Conservation (phyloP, 768 basidiomycete species). For the Rhodotorula babjevae region DNA sequence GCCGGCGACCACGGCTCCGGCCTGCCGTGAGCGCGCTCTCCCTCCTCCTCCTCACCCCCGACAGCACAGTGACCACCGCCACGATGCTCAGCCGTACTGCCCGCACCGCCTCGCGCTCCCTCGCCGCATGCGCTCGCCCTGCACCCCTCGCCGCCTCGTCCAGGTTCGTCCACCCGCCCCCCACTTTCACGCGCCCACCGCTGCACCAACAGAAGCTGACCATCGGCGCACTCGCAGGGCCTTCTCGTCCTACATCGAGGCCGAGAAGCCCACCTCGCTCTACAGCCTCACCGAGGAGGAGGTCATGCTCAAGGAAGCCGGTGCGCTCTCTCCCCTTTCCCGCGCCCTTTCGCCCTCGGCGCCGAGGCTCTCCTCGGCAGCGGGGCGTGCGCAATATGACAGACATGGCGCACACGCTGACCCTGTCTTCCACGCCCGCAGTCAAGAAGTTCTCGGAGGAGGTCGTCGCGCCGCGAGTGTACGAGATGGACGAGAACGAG, state of each 20-base stretch:
- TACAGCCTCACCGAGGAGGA: conserved; percentile 90
- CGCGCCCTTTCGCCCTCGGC: neutral
- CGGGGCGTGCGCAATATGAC: too few species aligned
- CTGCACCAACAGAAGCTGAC: neutral
- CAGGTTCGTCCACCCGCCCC: neutral
- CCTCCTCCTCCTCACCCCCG: neutral
- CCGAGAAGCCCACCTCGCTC: conserved; percentile 53
- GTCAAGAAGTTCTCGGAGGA: conserved; percentile 85
- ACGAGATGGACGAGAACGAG: conserved; percentile 98
- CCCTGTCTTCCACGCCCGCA: conserved; percentile 42
- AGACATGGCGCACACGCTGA: too few species aligned
- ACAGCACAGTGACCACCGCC: neutral
- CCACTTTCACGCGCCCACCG: neutral
- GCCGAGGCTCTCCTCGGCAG: too few species aligned
- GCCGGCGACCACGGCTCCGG: too few species aligned
- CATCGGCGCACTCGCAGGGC: neutral
- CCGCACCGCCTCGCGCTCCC: neutral
- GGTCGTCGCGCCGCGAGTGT: conserved; percentile 81
- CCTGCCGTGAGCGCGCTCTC: too few species aligned
- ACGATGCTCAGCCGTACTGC: conserved; percentile 1
- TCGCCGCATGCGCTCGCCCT: neutral
- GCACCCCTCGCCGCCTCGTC: neutral
- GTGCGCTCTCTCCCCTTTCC: conserved; percentile 50
- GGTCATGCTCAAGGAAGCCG: conserved; percentile 82
- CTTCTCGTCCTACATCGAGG: conserved; percentile 25